Evolutionary conservation across 352 stramenopile species (phyloP).

Genomic region (Pythium aquatile): DNA sequence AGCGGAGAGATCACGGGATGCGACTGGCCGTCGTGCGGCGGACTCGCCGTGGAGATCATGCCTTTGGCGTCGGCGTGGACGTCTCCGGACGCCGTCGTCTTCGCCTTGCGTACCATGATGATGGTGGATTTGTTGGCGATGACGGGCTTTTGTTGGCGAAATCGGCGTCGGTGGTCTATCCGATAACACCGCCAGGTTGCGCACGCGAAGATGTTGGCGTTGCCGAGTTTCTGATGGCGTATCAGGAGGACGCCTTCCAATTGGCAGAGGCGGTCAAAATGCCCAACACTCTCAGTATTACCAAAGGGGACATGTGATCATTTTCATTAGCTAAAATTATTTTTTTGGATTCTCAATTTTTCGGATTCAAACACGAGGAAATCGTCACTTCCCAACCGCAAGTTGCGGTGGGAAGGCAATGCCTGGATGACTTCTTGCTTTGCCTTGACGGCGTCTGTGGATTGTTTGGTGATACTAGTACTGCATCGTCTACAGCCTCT

Average conservation of each 20-base stretch:
- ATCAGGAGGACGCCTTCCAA: not conserved
- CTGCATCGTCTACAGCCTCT: not conserved
- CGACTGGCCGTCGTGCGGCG: not conserved
- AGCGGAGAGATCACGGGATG: not conserved
- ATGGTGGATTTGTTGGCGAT: not conserved
- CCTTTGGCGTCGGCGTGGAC: not conserved
- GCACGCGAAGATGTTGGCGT: not conserved
- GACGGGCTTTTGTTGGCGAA: not conserved
- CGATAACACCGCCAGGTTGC: not conserved
- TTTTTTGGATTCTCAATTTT: not conserved
- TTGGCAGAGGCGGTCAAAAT: not conserved
- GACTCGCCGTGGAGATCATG: not conserved
- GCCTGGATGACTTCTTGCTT: too few relatives aligned
- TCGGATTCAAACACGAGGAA: not conserved
- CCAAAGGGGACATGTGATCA: too few relatives aligned
- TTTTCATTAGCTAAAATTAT: too few relatives aligned
- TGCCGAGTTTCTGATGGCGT: not conserved
- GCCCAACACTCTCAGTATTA: not conserved
- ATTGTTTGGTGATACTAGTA: too few relatives aligned
- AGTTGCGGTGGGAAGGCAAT: too few relatives aligned
- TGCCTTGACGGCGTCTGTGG: too few relatives aligned
- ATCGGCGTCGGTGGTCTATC: not conserved
- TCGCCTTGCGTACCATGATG: not conserved
- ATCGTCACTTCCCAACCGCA: too few relatives aligned
- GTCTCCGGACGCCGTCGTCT: not conserved